Evolutionary conservation across 768 basidiomycete species (phyloP), one percentile per base, ranked within the genome.

Genomic region (Pleurotus tuber-regium): DNA sequence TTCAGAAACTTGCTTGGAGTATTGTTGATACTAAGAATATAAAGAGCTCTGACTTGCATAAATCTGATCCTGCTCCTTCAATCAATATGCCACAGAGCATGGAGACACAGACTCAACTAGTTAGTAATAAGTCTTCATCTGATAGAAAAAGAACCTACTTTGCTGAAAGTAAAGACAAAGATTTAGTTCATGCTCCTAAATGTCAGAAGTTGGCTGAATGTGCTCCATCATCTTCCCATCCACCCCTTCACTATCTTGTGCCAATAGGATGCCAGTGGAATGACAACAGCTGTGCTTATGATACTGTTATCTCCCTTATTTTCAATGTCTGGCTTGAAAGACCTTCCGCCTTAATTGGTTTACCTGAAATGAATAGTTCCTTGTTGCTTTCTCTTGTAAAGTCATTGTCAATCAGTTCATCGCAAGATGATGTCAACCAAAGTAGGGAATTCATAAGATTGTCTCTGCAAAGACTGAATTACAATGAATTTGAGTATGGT

Each of bases 251-350:
- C 19, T 18, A 36, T 14, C 35, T 36, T n/a, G 19, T 36, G 25
- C 35, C 49, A 6, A 35, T 28, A 8, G 60, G 59, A 12, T 50
- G 55, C 30, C 28, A 19, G 28, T 66, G 65, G 65, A 47, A 43
- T 23, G 24, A 58, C 18, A 62, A 64, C 30, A 68, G 67, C 31
- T 70, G 67, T 59, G 62, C 63, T 12, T 70, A 70, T 59, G 68
- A 70, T 49, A 14, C 60, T 11, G 26, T 61, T 1, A 50, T 69
- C 28, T 52, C 59, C 1, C 49, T 61, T 3, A 39, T 69, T 4
- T 62, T 47, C 50, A 41, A 59, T 36, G 41, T 64, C 12, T 66
- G 60, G 63, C n/a, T 18, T 19, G 30, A 44, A 18, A 38, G 52
- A 21, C 6, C 52, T n/a, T 23, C 48, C 47, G 38, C 39, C 18